phyloP scores from a whole-genome alignment of 164 flowering plant genomes.

The Berberis vulgaris region DNA sequence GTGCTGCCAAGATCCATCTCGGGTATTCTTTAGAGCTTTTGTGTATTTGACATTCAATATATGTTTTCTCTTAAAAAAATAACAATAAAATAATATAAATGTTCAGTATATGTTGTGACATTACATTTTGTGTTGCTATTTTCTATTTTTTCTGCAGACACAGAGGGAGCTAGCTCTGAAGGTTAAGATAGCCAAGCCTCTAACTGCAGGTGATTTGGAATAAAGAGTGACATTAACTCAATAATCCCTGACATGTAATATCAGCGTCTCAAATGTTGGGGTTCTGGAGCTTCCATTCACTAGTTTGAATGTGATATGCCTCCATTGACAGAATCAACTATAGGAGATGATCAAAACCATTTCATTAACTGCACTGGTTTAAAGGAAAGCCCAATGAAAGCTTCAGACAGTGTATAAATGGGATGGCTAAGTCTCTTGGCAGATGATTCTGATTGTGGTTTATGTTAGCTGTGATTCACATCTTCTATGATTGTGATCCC shows the following conservation, averaged over 20 bases:
- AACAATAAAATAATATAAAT: too few species aligned
- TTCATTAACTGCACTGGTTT: too few species aligned
- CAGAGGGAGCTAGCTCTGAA: conserved; percentile 44
- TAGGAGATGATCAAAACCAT: too few species aligned
- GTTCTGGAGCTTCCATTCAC: too few species aligned
- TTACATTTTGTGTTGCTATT: not conserved
- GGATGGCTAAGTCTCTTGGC: not conserved
- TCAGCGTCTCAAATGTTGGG: too few species aligned
- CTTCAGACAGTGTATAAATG: not conserved
- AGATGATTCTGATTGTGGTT: not conserved
- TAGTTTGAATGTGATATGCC: too few species aligned
- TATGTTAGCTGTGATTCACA: not conserved
- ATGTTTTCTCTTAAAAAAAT: not conserved
- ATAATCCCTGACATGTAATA: too few species aligned
- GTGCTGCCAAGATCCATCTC: conserved; percentile 75
- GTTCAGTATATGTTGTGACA: not conserved
- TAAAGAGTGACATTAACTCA: too few species aligned
- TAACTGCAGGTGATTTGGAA: conserved; percentile 55
- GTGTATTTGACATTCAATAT: not conserved
- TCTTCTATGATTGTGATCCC: not conserved
- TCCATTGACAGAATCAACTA: too few species aligned
- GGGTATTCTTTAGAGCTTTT: conserved; percentile 25
- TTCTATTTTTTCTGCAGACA: conserved; percentile 35
- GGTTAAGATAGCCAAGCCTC: conserved; percentile 74
- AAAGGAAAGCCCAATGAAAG: too few species aligned